phyloP scores from a whole-genome alignment of 495 filamentous ascomycete genomes.

The Penicillium paradoxum region DNA sequence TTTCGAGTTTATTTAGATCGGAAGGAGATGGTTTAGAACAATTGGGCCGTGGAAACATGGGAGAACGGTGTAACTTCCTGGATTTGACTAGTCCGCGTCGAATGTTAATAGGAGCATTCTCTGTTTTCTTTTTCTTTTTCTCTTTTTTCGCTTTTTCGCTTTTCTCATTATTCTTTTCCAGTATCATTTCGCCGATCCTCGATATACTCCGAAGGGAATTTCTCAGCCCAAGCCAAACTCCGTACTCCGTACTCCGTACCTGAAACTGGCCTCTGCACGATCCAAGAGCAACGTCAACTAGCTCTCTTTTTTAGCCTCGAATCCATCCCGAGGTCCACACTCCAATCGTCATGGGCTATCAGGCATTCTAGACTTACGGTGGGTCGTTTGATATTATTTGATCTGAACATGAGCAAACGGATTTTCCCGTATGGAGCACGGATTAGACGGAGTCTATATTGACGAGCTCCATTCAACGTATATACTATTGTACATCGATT shows the following conservation, averaged over 20 bases:
- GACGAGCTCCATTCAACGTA: too few species aligned
- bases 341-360: background rate
- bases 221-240: slow-evolving; percentile 16
- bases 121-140: background rate
- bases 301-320: slow-evolving; percentile 9
- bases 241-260: slow-evolving; percentile 11
- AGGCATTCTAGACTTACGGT: slow-evolving; percentile 7
- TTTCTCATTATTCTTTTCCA: slow-evolving; percentile 3
- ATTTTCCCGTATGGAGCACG: background rate
- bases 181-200: slow-evolving; percentile 12
- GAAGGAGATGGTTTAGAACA: slow-evolving; percentile 16
- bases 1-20: slow-evolving; percentile 43
- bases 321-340: slow-evolving; percentile 8
- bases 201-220: slow-evolving; percentile 27
- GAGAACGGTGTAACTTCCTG: slow-evolving; percentile 11
- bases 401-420: slow-evolving; percentile 11
- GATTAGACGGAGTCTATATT: background rate
- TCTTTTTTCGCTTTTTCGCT: slow-evolving; percentile 2
- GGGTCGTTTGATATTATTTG: slow-evolving; percentile 6
- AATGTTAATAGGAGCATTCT: background rate
- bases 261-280: slow-evolving; percentile 26
- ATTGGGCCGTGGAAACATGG: slow-evolving; percentile 31
- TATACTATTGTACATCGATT: too few species aligned
- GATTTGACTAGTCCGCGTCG: background rate
- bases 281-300: slow-evolving; percentile 13